Evolutionary conservation across 441 rosid genomes (phyloP).

Genomic region (Geranium incanum): DNA sequence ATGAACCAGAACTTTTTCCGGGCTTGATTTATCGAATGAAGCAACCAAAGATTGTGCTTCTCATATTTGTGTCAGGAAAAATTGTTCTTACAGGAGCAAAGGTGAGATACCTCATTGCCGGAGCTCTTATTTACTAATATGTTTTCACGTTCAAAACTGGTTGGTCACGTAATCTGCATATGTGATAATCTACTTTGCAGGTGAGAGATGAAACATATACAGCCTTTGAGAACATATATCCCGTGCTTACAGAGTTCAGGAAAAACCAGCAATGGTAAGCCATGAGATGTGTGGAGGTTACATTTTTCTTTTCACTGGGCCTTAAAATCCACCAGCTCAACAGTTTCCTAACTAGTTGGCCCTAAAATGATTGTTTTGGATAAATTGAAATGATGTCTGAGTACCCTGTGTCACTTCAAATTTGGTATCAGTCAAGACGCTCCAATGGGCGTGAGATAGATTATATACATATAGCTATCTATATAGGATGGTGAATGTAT

Average conservation of each 20-base stretch:
- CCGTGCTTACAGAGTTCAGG: constrained; percentile 72
- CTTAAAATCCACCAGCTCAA: too few species aligned
- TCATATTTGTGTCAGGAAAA: constrained; percentile 66
- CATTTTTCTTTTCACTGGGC: too few species aligned
- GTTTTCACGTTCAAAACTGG: not conserved
- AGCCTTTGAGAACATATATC: constrained; percentile 70
- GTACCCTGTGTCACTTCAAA: too few species aligned
- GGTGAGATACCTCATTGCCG: constrained; percentile 26
- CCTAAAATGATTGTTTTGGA: too few species aligned
- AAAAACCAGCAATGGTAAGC: constrained; percentile 58
- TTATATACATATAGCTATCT: too few species aligned
- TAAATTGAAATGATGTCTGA: too few species aligned
- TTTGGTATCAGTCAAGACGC: too few species aligned
- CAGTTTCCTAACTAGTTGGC: too few species aligned
- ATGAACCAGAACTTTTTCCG: constrained; percentile 73
- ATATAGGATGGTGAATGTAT: too few species aligned
- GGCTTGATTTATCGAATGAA: constrained; percentile 70
- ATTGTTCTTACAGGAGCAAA: constrained; percentile 75
- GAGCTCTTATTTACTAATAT: not conserved
- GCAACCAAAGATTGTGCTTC: constrained; percentile 22
- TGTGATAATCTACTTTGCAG: constrained; percentile 25
- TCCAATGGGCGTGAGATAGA: too few species aligned
- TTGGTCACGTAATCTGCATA: not conserved
- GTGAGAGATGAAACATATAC: constrained; percentile 73
- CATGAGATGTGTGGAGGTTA: too few species aligned